Evolutionary conservation across 352 stramenopile species (phyloP).

Genomic region (Thalassiosira livingstoniorum): DNA sequence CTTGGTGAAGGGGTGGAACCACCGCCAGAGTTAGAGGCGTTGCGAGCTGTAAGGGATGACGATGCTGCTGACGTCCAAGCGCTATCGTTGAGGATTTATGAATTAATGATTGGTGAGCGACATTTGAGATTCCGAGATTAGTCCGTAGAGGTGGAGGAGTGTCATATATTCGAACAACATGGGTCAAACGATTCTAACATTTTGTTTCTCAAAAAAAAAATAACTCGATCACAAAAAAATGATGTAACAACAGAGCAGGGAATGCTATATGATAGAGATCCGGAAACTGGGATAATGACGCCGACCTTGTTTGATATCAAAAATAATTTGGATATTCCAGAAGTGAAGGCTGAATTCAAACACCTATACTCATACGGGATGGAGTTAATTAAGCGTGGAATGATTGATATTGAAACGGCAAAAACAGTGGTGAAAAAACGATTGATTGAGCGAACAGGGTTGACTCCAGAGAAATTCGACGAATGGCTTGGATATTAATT

Average conservation of each 20-base stretch:
- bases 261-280: slow-evolving; percentile 75
- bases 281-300: slow-evolving; percentile 65
- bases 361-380: slow-evolving; percentile 80
- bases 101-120: slow-evolving; percentile 77
- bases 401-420: slow-evolving; percentile 63
- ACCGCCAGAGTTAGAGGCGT: slow-evolving; percentile 64
- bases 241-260: slow-evolving; percentile 72
- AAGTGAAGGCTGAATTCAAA: slow-evolving; percentile 76
- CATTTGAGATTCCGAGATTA: too few species aligned
- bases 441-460: slow-evolving; percentile 73
- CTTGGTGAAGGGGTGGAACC: slow-evolving; percentile 62
- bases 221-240: too few species aligned
- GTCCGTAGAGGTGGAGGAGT: too few species aligned
- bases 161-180: too few species aligned
- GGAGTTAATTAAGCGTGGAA: slow-evolving; percentile 63
- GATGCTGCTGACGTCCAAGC: slow-evolving; percentile 32
- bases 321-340: slow-evolving; percentile 73
- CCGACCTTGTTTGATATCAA: slow-evolving; percentile 80
- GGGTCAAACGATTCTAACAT: too few species aligned
- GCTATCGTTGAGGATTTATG: slow-evolving; percentile 68
- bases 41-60: slow-evolving; percentile 54
- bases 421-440: slow-evolving; percentile 69
- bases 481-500: slow-evolving; percentile 77
- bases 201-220: slow-evolving; percentile 13
- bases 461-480: slow-evolving; percentile 77